These are phyloP conservation scores for Aspergillus japonicus DNA, from an alignment of 2,329 filamentous ascomycete genomes.

Conservation along the genomic window DNA sequence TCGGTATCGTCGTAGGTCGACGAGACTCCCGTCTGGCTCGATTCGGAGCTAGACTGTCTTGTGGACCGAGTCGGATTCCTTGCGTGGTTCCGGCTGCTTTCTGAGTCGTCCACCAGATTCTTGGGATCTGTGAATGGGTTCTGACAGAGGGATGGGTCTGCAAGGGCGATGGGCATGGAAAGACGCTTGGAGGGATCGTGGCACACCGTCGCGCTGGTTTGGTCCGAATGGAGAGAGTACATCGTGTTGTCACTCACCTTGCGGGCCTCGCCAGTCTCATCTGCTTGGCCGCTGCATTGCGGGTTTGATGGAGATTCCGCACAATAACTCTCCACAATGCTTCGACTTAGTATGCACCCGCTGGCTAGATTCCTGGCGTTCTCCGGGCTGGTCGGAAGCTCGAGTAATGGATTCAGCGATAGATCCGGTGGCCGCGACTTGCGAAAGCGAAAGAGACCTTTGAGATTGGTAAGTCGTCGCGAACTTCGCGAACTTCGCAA, in stretches of 20 bases:
- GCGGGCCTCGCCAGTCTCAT: conserved; percentile 19
- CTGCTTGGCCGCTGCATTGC: not conserved
- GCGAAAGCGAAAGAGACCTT: conserved; percentile 18
- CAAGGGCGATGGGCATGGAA: conserved; percentile 22
- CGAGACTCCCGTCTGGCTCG: not conserved
- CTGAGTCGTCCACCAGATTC: conserved; percentile 4
- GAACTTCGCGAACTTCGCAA: conserved; percentile 10
- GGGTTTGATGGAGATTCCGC: not conserved
- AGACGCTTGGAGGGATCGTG: conserved; percentile 33
- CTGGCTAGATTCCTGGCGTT: not conserved
- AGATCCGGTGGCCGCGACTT: conserved; percentile 12
- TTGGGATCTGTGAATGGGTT: conserved; percentile 18
- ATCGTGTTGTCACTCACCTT: conserved; percentile 35
- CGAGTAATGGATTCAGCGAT: not conserved
- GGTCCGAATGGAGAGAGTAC: conserved; percentile 32
- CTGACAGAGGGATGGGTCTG: conserved; percentile 13
- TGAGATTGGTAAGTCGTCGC: conserved; percentile 17
- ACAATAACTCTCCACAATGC: not conserved
- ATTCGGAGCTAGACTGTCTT: conserved; percentile 14
- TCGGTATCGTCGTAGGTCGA: not conserved
- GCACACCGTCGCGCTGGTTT: conserved; percentile 34
- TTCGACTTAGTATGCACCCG: too few relatives aligned
- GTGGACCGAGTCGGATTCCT: conserved; percentile 7
- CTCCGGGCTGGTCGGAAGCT: not conserved
- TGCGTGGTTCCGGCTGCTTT: conserved; percentile 10